Base-by-base conservation (phyloP, 306 rosid species). In the Cicer yamashitae region DNA sequence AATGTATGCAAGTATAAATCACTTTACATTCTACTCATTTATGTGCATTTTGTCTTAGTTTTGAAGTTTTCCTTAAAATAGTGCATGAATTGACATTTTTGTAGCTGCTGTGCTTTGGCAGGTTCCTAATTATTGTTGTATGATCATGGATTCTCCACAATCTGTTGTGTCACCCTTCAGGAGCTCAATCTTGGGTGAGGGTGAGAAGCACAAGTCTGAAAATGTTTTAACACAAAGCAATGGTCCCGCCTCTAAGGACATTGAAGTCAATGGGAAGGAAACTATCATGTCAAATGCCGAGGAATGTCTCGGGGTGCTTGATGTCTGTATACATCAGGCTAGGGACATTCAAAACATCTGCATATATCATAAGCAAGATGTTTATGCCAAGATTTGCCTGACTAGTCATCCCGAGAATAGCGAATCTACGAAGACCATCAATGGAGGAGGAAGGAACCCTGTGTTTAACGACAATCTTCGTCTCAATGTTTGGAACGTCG, bases 311-410 rank as follows among this genome's bases (percentile, higher is more conserved):
- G 99, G 99, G 63, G 86, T 83, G 77, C 90, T 92, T 34, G 91
- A 89, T 0, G 97, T 96, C 51, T 86, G 65, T 74, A 86, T 96
- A 46, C 97, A 96, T 54, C 91, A 89, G 40, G 99, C 99, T 7
- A 89, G 99, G 81, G 98, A 96, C 77, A 89, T 96, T 77, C 99
- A 92, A 1, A 96, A 92, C 86, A 96, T 92, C 61, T 96, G 99
- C 87, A 96, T 96, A 58, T 96, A 96, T 86, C 99, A 96, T 82
- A 96, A 96, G 83, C 99, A 96, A 88, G 99, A 96, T 84, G 99
- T 96, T 77, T 96, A 92, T 78, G 99, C 98, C 7, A 96, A 85
- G 90, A 81, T 96, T 58, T 96, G 82, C 78, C 72, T 90, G 40
- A 90, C 97, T 1, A 76, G 86, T 74, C 81, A 92, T 48, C 96